Conservation (phyloP, 2,329 filamentous ascomycete genomes). For the Sordariomycetes sp. region DNA sequence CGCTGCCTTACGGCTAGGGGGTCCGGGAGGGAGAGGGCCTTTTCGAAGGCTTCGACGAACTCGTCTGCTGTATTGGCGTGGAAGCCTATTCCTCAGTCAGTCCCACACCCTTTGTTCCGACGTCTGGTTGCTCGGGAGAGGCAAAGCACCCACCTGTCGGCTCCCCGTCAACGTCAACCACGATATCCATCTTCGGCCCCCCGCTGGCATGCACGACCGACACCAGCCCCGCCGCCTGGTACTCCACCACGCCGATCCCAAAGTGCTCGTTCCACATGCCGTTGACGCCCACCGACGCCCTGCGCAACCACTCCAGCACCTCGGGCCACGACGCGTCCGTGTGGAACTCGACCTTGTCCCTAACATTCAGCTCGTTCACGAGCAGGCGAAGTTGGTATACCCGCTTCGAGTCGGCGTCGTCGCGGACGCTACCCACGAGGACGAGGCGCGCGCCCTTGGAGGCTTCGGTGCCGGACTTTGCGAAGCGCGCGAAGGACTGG, state of each 20-base stretch:
- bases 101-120: conserved; percentile 5
- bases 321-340: conserved; percentile 83
- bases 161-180: conserved; percentile 63
- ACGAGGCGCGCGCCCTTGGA: conserved; percentile 53
- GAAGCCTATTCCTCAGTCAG: conserved; percentile 44
- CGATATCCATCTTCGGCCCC: conserved; percentile 88
- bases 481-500: conserved; percentile 68
- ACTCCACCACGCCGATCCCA: conserved; percentile 95
- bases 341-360: conserved; percentile 74
- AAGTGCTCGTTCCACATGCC: conserved; percentile 99
- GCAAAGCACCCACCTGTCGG: conserved; percentile 74
- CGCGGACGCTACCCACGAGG: conserved; percentile 84
- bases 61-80: conserved; percentile 67
- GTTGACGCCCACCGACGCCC: conserved; percentile 77
- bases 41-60: conserved; percentile 69
- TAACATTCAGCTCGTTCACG: conserved; percentile 75
- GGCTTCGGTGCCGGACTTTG: conserved; percentile 37
- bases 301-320: conserved; percentile 66
- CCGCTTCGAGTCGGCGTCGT: conserved; percentile 63
- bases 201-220: conserved; percentile 88
- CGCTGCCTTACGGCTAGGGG: conserved; percentile 61
- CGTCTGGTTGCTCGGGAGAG: no score
- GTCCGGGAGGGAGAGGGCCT: conserved; percentile 60
- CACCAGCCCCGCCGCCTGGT: conserved; percentile 88
- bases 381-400: conserved; percentile 83